These are phyloP conservation scores for Fomitopsis schrenkii DNA, from an alignment of 1,284 basidiomycete species.

Conservation along the genomic window DNA sequence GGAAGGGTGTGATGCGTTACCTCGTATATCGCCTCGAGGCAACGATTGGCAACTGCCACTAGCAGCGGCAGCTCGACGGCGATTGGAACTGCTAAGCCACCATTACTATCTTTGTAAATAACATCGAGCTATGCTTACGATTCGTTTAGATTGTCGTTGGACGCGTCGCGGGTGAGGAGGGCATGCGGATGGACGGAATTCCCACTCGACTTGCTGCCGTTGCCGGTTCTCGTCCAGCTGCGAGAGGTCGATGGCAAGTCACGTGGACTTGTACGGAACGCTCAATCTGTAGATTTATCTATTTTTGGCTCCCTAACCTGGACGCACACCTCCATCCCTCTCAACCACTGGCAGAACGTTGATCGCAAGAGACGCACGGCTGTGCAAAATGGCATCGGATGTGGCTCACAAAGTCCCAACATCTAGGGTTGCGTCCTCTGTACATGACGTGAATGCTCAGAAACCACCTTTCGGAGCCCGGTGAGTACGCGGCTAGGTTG, in stretches of 20 bases:
- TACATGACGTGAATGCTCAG: slow-evolving; percentile 51
- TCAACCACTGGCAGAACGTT: too few relatives aligned
- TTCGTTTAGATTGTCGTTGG: background rate
- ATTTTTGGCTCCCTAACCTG: background rate
- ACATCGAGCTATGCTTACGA: background rate
- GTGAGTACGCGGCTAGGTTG: slow-evolving; percentile 27
- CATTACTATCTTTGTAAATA: background rate
- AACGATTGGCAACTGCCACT: background rate
- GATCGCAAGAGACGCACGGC: background rate
- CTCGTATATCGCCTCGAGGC: slow-evolving; percentile 1
- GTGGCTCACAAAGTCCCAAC: background rate
- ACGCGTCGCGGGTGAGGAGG: background rate
- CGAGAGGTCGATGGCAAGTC: background rate
- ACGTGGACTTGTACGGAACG: background rate
- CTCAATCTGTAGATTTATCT: background rate
- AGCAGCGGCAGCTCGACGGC: background rate
- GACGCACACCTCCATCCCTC: too few relatives aligned
- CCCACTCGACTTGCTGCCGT: background rate
- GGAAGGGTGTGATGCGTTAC: background rate
- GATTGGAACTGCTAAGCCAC: background rate
- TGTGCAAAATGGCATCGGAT: background rate
- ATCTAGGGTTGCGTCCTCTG: slow-evolving; percentile 47
- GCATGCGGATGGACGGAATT: background rate
- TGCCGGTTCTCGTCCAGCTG: background rate
- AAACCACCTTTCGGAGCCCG: slow-evolving; percentile 72